Conservation (phyloP, 2,329 filamentous ascomycete species). For the Phyllosticta citrichinensis region DNA sequence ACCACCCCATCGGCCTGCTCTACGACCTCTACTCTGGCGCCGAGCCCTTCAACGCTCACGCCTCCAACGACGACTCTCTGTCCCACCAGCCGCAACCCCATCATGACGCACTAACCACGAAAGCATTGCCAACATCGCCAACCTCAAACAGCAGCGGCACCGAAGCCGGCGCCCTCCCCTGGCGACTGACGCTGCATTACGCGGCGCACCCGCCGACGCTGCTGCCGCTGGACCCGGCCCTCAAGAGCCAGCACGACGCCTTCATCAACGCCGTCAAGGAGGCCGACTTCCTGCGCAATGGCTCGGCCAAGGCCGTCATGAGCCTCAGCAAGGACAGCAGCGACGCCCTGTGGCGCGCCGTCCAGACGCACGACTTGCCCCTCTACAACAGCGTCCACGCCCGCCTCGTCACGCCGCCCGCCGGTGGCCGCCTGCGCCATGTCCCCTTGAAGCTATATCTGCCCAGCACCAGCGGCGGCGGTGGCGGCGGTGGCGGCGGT, state of each 20-base stretch:
- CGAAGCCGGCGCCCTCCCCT: conserved; percentile 37
- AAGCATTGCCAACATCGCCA: background rate
- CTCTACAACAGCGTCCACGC: conserved; percentile 66
- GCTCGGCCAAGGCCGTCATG: conserved; percentile 85
- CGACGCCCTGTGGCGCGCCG: conserved; percentile 69
- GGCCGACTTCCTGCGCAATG: conserved; percentile 80
- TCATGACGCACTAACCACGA: conserved; percentile 2
- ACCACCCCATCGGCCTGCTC: conserved; percentile 58
- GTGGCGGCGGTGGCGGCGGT: too few species aligned
- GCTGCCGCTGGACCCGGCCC: conserved; percentile 44
- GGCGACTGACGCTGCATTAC: conserved; percentile 54
- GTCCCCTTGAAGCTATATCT: conserved; percentile 87
- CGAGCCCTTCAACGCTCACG: conserved; percentile 31
- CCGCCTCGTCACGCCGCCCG: conserved; percentile 65
- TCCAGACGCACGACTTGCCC: conserved; percentile 64
- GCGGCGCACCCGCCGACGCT: conserved; percentile 48
- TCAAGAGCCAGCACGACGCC: conserved; percentile 50
- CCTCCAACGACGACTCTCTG: background rate
- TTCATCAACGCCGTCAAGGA: conserved; percentile 64
- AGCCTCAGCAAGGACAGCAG: conserved; percentile 76
- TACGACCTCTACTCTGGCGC: conserved; percentile 58
- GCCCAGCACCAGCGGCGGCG: conserved; percentile 35
- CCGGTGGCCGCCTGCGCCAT: conserved; percentile 58
- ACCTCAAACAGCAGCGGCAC: background rate
- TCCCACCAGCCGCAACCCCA: too few species aligned